These are phyloP conservation scores for Aspergillus baeticus DNA, from an alignment of 495 filamentous ascomycete species.

Conservation along the genomic window DNA sequence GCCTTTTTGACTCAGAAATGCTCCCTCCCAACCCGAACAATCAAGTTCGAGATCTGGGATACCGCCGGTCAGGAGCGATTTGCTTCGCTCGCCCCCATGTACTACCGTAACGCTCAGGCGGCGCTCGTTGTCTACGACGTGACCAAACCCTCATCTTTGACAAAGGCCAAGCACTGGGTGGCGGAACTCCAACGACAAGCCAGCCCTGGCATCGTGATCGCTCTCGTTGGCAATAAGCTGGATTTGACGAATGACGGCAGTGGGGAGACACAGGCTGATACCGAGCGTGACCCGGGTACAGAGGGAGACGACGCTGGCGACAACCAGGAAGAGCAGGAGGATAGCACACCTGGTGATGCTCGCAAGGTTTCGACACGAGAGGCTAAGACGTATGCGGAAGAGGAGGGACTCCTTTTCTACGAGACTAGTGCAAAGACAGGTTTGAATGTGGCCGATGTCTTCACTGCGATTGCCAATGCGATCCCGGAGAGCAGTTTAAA, in stretches of 20 bases:
- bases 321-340: constrained; percentile 57
- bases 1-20: constrained; percentile 99
- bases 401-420: constrained; percentile 91
- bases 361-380: constrained; percentile 83
- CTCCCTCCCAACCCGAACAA: constrained; percentile 89
- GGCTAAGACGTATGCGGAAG: constrained; percentile 91
- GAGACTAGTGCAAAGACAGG: constrained; percentile 98
- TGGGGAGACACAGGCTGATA: constrained; percentile 27
- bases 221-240: constrained; percentile 95
- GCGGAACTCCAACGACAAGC: constrained; percentile 96
- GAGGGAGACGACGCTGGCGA: constrained; percentile 35
- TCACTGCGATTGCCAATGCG: constrained; percentile 96
- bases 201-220: constrained; percentile 96
- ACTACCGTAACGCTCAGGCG: constrained; percentile 98
- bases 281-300: constrained; percentile 30
- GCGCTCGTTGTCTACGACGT: constrained; percentile 99
- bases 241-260: constrained; percentile 70
- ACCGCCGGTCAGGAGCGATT: constrained; percentile 98
- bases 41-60: constrained; percentile 99
- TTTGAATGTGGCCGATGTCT: constrained; percentile 88
- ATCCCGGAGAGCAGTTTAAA: constrained; percentile 96
- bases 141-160: constrained; percentile 91
- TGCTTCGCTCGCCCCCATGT: constrained; percentile 96
- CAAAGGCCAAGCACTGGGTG: constrained; percentile 98
- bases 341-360: constrained; percentile 68